Base-by-base conservation (phyloP, 2,329 filamentous ascomycete species). In the Curvularia verruculosa region DNA sequence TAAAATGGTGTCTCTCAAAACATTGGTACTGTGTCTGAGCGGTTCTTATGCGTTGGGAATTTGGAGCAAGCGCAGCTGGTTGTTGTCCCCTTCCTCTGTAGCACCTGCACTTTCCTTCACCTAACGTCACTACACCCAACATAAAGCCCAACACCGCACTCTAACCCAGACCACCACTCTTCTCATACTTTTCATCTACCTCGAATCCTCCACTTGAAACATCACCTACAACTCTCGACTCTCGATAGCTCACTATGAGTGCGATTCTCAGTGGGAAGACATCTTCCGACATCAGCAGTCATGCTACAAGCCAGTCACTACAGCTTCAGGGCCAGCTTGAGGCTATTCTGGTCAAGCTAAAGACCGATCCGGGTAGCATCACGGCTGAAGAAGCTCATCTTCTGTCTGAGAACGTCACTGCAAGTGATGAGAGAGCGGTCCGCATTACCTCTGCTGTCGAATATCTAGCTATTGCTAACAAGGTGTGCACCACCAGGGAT, bases 301-400 rank as follows among this genome's bases (percentile, higher is more conserved):
- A 49, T 53, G 24, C 18, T 23, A 45, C 49, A 19, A 39, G 29
- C 12, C 18, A 46, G 23, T 50, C 51, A n/a, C 23, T 55, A 23
- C 47, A 50, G 12, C 47, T 59, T 18, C 40, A 50, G 15, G 40
- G 44, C 23, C 47, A 52, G 15, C 45, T 60, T 21, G 36, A 57
- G 43, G 34, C 31, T 15, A 54, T 59, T 5, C 29, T 59, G 13
- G 28, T 10, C 8, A 73, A 74, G 63, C 55, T 75, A 36, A 54
- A 61, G 26, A 59, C 58, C 3, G 54, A 71, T 15, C 64, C 71
- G 9, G 54, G 56, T 43, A 66, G 58, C 58, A 68, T 75, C 59
- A 74, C 68, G 15, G 55, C 64, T 12, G 71, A 72, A 29, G 73
- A 75, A 52, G 69, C 67, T 60, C 71, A 64, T 21, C 61, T 65